Base-by-base conservation (phyloP, 345 rosid species). In the Linum usitatissimum region DNA sequence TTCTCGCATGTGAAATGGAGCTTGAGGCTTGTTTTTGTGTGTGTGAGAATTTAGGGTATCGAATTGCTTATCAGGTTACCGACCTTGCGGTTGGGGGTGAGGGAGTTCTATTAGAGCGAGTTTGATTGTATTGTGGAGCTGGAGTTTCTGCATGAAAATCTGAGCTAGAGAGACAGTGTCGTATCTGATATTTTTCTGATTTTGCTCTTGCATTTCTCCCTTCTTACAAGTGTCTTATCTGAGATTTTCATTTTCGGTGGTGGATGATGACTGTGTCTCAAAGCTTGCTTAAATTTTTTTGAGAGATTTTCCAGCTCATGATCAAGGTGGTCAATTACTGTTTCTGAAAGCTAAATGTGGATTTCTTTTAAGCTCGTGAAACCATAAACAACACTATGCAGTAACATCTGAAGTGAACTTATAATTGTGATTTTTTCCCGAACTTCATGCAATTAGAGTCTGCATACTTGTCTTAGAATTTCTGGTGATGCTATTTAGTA, bases 1-100 rank as follows among this genome's bases (percentile, higher is more conserved):
- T n/a, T 71, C 15, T 71, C 15, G 51, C 51, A 15, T 45, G 51
- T 45, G 51, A 45, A 45, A 7, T 45, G 51, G 51, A 45, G 17
- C 51, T 45, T 7, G 51, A 45, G 51, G 17, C 51, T 3, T 15
- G 38, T 1, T 34, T 34, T 34, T 5, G n/a, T 23, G 28, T 23
- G 38, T 34, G 38, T 34, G 38, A 45, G 51, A 45, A 45, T 7
- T 9, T 45, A 45, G 15, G 48, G 15, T 2, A 2, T 10, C 14
- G 51, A 10, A 45, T 45, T 45, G 51, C 48, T 3, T 1, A 40
- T 40, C 13, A 40, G 48, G 48, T 12, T 23, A 2, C 28, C 28
- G 2, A 23, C 28, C 2, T 23, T 45, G 10, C 17, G 4, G 51
- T 45, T 45, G 17, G 51, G 10, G 51, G 51, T 15, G 14, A 45